Percentiles rank a stretch among this genome's conserved stretches.
Evolutionary conservation across 1,284 basidiomycete species (phyloP).

Genomic region (Chiua sp.): DNA sequence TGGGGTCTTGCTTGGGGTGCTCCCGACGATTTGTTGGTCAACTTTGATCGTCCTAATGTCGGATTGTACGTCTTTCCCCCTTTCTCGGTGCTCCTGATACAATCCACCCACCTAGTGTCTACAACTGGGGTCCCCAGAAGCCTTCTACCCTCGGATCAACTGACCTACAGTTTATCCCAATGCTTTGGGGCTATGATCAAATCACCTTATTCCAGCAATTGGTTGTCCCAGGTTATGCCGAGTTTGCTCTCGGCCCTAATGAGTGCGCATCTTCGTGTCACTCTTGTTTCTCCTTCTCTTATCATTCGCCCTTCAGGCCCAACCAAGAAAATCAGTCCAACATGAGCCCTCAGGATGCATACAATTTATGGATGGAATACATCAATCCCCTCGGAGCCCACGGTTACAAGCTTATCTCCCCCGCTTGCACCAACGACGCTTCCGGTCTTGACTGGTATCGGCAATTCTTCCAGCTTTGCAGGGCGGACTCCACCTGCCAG

Average conservation of each 20-base stretch:
- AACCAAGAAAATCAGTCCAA: constrained; percentile 62
- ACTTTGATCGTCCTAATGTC: constrained; percentile 31
- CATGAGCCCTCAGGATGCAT: constrained; percentile 56
- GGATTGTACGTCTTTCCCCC: constrained; percentile 33
- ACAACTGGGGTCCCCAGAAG: constrained; percentile 21
- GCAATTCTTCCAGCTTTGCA: constrained; percentile 58
- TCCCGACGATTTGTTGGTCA: constrained; percentile 31
- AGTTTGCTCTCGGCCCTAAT: constrained; percentile 55
- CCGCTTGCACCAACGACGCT: constrained; percentile 69
- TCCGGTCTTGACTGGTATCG: constrained; percentile 63
- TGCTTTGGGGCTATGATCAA: constrained; percentile 55
- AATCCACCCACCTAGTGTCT: constrained; percentile 14
- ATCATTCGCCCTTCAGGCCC: constrained; percentile 45
- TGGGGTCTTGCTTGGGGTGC: constrained; percentile 49
- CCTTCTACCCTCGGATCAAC: neutral
- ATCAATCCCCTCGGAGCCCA: constrained; percentile 59
- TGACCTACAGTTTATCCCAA: constrained; percentile 50
- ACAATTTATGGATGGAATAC: constrained; percentile 63
- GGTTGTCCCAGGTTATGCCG: constrained; percentile 45
- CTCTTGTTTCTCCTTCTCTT: neutral
- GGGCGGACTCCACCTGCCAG: constrained; percentile 41
- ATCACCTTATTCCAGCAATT: constrained; percentile 30
- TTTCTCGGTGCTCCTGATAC: constrained; percentile 4
- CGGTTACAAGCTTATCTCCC: constrained; percentile 67
- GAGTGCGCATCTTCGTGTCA: constrained; percentile 46